Evolutionary conservation across 768 basidiomycete genomes (phyloP).

Genomic region (Podaxis rugospora): DNA sequence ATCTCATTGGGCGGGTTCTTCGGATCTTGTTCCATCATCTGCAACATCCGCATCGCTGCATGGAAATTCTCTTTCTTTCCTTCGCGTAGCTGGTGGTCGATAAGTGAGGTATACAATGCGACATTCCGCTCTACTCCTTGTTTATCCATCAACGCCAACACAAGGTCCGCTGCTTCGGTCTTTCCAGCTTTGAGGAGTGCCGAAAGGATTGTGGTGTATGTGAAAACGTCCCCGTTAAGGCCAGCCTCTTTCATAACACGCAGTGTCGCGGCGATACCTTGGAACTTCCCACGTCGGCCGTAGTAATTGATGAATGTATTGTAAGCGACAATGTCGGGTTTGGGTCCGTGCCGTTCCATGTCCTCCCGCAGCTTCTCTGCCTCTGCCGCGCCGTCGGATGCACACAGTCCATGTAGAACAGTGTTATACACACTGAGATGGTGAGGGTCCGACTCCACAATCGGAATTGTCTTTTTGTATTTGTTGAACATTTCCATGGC

Average conservation of each 20-base stretch:
- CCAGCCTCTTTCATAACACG: conserved; percentile 48
- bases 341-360: conserved; percentile 48
- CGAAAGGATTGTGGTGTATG: conserved; percentile 82
- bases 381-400: conserved; percentile 31
- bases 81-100: conserved; percentile 65
- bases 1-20: conserved; percentile 61
- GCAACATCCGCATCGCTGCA: conserved; percentile 65
- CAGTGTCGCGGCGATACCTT: conserved; percentile 53
- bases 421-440: conserved; percentile 62
- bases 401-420: conserved; percentile 65
- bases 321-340: conserved; percentile 70
- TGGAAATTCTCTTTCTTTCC: conserved; percentile 48
- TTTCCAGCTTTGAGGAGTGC: conserved; percentile 68
- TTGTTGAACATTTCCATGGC: conserved; percentile 48
- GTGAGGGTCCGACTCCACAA: conserved; percentile 19
- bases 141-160: conserved; percentile 71
- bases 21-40: conserved; percentile 65
- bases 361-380: conserved; percentile 36
- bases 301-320: conserved; percentile 78
- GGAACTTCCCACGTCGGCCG: conserved; percentile 58
- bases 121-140: conserved; percentile 72
- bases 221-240: conserved; percentile 74
- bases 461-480: conserved; percentile 36
- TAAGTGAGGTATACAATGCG: conserved; percentile 75
- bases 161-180: conserved; percentile 57